Conservation (phyloP, 1,284 basidiomycete genomes). For the Cutaneotrichosporon sp. region DNA sequence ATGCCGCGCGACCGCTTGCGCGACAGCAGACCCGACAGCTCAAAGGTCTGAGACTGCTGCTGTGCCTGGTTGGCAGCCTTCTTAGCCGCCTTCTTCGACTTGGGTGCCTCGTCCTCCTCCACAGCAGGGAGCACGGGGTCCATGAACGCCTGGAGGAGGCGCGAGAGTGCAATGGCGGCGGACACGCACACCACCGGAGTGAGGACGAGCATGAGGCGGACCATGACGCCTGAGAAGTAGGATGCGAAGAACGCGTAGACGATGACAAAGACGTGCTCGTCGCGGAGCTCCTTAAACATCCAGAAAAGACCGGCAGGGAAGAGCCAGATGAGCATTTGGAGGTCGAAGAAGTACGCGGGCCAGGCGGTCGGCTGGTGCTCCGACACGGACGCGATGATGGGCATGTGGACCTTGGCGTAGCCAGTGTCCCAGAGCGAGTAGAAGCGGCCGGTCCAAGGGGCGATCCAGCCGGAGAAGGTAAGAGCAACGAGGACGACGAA, state of each 20-base stretch:
- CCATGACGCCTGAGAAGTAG: slow-evolving; percentile 99
- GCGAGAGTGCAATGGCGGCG: slow-evolving; percentile 86
- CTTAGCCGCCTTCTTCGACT: slow-evolving; percentile 67
- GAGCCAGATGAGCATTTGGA: slow-evolving; percentile 94
- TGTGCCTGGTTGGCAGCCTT: slow-evolving; percentile 48
- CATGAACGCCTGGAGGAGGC: slow-evolving; percentile 85
- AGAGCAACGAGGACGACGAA: slow-evolving; percentile 70
- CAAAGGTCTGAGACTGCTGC: slow-evolving; percentile 20
- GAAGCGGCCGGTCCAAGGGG: slow-evolving; percentile 98
- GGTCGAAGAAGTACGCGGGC: slow-evolving; percentile 99
- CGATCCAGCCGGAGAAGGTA: slow-evolving; percentile 93
- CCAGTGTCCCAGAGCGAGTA: slow-evolving; percentile 99
- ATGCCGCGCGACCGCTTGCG: slow-evolving; percentile 61
- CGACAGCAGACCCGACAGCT: slow-evolving; percentile 38
- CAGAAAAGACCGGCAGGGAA: slow-evolving; percentile 96
- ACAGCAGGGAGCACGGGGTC: slow-evolving; percentile 57
- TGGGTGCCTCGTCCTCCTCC: slow-evolving; percentile 29
- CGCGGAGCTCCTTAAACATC: slow-evolving; percentile 89
- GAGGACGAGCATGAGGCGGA: slow-evolving; percentile 62
- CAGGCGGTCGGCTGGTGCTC: slow-evolving; percentile 99
- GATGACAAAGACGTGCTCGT: slow-evolving; percentile 98
- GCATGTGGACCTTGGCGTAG: slow-evolving; percentile 88
- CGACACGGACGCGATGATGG: slow-evolving; percentile 99
- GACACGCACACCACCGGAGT: slow-evolving; percentile 61
- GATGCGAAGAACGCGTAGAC: slow-evolving; percentile 94